Evolutionary conservation across 495 filamentous ascomycete genomes (phyloP), one percentile per base, ranked within the genome.

Genomic region (Chaetomidium leptoderma): DNA sequence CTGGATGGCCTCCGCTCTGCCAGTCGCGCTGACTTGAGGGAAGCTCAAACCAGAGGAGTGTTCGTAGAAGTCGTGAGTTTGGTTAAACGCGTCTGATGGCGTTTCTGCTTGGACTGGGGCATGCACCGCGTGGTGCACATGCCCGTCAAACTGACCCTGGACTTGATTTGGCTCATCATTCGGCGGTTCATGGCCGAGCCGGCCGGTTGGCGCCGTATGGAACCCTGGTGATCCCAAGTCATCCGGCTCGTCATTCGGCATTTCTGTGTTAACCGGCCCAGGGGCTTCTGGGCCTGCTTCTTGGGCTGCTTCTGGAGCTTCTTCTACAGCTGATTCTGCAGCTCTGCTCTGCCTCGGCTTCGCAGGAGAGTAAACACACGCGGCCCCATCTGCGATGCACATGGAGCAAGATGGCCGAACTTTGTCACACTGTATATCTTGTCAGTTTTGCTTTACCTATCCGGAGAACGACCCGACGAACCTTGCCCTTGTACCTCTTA

Each of bases 341-440:
- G 33, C 51, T 35, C 55, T 58, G 40, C 29, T 53, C 3, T 55
- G 30, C 54, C 62, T 56, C 33, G 50, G 36, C 43, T 66, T 73
- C 17, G 68, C 56, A 7, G 62, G 57, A 8, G 69, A 49, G 52
- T 78, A 78, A 37, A 69, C 26, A 44, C 76, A 78, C 17, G 58
- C 48, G 6, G 61, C 45, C 1, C 62, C 66, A 3, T 63, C 49
- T 1, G 60, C 56, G 44, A 63, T 16, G 48, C 76, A 78, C 24
- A 66, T 54, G 14, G 68, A 65, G 60, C 75, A 78, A 13, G 51
- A 62, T 19, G 76, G 75, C 50, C 69, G 69, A 16, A 61, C 64
- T 43, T 74, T 75, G 21, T 72, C 70, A 55, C 76, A 78, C 73
- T 78, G 30, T 6, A 45, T 2, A n/a, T 11, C 26, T 13, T 61